Conservation (phyloP, 208 protist genomes). For the Herpetomonas tarakana region DNA sequence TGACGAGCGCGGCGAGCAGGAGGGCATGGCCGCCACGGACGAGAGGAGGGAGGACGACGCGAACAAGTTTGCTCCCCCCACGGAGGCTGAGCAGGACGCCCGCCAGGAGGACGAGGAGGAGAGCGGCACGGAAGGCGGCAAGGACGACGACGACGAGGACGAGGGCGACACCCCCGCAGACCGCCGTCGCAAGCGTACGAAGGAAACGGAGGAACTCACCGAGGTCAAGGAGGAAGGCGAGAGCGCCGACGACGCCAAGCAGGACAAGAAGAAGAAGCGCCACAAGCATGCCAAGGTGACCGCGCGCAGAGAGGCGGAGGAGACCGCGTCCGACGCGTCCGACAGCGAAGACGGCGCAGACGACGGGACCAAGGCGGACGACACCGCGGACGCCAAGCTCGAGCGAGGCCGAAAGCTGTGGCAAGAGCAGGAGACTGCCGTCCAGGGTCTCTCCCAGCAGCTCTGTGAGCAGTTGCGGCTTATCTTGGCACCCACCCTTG, state of each 20-base stretch:
- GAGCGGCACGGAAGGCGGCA: conserved; percentile 9
- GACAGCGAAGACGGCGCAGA: conserved; percentile 28
- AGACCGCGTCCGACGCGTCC: conserved; percentile 16
- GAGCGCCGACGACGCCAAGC: conserved; percentile 19
- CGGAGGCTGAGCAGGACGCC: conserved; percentile 15
- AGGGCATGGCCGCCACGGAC: conserved; percentile 48
- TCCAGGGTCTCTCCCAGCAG: conserved; percentile 92
- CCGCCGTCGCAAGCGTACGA: conserved; percentile 26
- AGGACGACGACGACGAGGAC: conserved; percentile 18
- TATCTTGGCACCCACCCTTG: conserved; percentile 97
- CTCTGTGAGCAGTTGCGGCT: conserved; percentile 99
- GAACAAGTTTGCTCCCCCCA: neutral
- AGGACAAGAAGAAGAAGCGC: conserved; percentile 34
- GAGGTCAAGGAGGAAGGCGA: conserved; percentile 44
- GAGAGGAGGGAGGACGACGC: conserved; percentile 25
- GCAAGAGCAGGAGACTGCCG: conserved; percentile 89
- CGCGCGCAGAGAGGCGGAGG: conserved; percentile 21
- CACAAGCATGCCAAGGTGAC: conserved; percentile 35
- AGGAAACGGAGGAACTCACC: conserved; percentile 33
- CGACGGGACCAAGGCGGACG: conserved; percentile 11
- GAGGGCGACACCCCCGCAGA: conserved; percentile 33
- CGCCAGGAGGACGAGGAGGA: conserved; percentile 19
- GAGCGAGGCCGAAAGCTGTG: conserved; percentile 80
- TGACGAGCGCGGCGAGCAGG: conserved; percentile 62
- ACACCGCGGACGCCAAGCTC: conserved; percentile 40